Evolutionary conservation across 371 early-diverging fungal species (phyloP).

Genomic region (Quaeritorhiza haematococci): DNA sequence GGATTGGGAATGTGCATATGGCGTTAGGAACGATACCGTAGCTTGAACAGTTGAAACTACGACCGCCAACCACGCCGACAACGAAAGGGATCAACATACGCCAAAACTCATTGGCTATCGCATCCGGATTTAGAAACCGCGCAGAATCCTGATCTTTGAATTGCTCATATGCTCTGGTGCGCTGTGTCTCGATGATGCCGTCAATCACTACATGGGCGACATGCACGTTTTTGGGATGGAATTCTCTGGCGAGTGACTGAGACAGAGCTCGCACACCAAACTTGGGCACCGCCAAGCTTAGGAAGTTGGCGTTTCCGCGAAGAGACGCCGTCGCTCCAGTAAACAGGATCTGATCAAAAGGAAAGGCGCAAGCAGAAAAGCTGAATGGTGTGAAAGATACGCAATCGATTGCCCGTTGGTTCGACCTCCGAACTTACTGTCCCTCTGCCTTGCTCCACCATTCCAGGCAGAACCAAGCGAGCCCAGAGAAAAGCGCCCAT

Average conservation of each 20-base stretch:
- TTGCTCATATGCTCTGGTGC: background rate
- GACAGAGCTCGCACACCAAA: conserved; percentile 26
- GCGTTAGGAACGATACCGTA: too few species aligned
- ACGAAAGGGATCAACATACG: background rate
- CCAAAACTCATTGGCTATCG: background rate
- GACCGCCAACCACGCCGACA: conserved; percentile 1
- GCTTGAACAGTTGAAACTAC: too few species aligned
- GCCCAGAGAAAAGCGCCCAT: conserved; percentile 13
- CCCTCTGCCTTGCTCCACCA: conserved; percentile 2
- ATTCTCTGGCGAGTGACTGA: conserved; percentile 31
- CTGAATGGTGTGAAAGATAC: conserved; percentile 7
- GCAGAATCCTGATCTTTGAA: background rate
- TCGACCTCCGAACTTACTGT: too few species aligned
- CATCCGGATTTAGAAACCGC: background rate
- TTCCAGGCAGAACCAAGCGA: conserved; percentile 3
- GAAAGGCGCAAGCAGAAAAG: conserved; percentile 11
- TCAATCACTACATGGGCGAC: conserved; percentile 34
- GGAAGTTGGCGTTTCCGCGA: conserved; percentile 24
- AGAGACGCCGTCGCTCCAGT: conserved; percentile 36
- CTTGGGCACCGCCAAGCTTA: conserved; percentile 26
- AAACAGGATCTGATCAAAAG: conserved; percentile 18
- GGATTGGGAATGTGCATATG: too few species aligned
- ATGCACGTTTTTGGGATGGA: conserved; percentile 31
- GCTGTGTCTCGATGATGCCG: conserved; percentile 23
- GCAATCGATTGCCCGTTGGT: too few species aligned